Percentiles rank a stretch among this genome's conserved stretches.
phyloP scores from a whole-genome alignment of 2,329 filamentous ascomycete genomes.

The Calcarisporium arbuscula region DNA sequence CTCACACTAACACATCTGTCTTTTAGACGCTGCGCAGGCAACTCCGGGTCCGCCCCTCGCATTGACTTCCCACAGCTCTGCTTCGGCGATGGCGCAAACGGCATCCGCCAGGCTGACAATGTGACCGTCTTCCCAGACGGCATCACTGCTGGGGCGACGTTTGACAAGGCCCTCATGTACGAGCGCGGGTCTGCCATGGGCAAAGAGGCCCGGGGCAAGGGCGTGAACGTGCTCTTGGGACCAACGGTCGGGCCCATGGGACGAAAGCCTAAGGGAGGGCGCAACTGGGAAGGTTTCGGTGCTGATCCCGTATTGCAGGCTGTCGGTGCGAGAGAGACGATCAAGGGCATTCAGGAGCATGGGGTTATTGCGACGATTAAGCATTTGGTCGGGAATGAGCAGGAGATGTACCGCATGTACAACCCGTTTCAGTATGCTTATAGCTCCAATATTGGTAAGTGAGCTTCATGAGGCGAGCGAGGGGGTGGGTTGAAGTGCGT shows the following conservation, averaged over 20 bases:
- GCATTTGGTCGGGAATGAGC: conserved; percentile 50
- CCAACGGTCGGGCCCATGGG: conserved; percentile 67
- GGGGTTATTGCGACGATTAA: conserved; percentile 52
- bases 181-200: conserved; percentile 62
- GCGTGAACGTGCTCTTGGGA: conserved; percentile 64
- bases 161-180: conserved; percentile 66
- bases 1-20: too few relatives aligned
- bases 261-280: conserved; percentile 64
- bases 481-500: too few relatives aligned
- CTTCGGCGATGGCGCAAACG: conserved; percentile 64
- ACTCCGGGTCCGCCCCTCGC: conserved; percentile 64
- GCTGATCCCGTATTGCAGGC: conserved; percentile 68
- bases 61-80: conserved; percentile 68
- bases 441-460: conserved; percentile 70
- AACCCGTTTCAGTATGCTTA: conserved; percentile 45
- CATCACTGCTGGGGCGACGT: conserved; percentile 71
- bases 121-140: conserved; percentile 73
- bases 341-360: conserved; percentile 60
- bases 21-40: conserved; percentile 63
- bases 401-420: conserved; percentile 60
- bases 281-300: conserved; percentile 72
- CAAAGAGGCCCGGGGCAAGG: conserved; percentile 66
- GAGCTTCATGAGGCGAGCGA: accelerated
- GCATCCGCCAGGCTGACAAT: conserved; percentile 66
- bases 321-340: conserved; percentile 69